Evolutionary conservation across 139 green algal genomes (phyloP).

Genomic region (Chlamydomonas urium): DNA sequence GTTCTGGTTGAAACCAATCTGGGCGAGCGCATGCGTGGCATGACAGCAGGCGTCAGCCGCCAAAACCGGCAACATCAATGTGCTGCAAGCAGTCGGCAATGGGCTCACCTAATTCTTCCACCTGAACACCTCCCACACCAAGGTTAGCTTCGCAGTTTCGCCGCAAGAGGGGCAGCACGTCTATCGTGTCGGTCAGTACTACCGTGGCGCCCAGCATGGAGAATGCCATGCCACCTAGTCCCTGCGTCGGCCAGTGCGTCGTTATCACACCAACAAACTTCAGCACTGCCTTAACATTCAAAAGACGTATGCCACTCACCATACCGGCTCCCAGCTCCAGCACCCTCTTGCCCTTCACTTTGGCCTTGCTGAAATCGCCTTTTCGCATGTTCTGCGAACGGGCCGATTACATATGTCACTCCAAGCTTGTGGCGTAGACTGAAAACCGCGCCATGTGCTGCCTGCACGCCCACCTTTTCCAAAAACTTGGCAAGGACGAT

Average conservation of each 20-base stretch:
- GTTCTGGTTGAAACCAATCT: slow-evolving; percentile 25
- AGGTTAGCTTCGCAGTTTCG: slow-evolving; percentile 77
- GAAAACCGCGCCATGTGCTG: too few relatives aligned
- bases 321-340: slow-evolving; percentile 88
- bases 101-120: slow-evolving; percentile 62
- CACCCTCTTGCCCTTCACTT: slow-evolving; percentile 58
- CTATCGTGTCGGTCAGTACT: slow-evolving; percentile 55
- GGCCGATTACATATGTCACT: too few relatives aligned
- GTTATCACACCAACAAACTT: not conserved
- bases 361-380: slow-evolving; percentile 63
- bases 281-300: slow-evolving; percentile 36
- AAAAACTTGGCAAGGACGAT: slow-evolving; percentile 91
- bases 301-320: too few relatives aligned
- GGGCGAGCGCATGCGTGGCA: too few relatives aligned
- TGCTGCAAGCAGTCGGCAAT: too few relatives aligned
- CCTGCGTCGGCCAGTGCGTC: too few relatives aligned
- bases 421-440: too few relatives aligned
- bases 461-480: slow-evolving; percentile 67
- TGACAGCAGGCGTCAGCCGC: too few relatives aligned
- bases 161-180: slow-evolving; percentile 68
- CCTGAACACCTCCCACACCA: slow-evolving; percentile 51
- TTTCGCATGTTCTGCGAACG: slow-evolving; percentile 73
- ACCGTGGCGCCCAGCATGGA: slow-evolving; percentile 66
- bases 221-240: slow-evolving; percentile 50
- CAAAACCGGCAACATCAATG: too few relatives aligned